Evolutionary conservation across 202 grass and related monocot genomes (phyloP), one percentile per base, ranked within the genome.

Genomic region (Alloteropsis angusta): DNA sequence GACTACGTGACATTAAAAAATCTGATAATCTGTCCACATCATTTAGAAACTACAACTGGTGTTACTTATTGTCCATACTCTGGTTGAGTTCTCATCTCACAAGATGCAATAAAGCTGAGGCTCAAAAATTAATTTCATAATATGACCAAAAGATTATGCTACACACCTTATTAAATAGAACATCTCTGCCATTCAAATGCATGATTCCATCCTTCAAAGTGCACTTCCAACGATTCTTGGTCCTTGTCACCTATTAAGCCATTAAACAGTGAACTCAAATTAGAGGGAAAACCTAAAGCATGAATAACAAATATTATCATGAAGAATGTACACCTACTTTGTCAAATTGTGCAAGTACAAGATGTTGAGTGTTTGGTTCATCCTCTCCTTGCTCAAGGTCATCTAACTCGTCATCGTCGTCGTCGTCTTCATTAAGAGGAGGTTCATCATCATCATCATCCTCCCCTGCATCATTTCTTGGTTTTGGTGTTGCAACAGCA

Each of bases 161-260:
- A 67, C 76, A 15, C 1, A 99, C 96, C 92, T 99, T 99, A 81
- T 95, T 99, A 75, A 99, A 99, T 83, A 99, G 86, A 78, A 99
- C 80, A 89, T 99, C 96, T 79, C 84, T 89, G 47, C 81, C 85
- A 73, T 93, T 91, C 79, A 99, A 93, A 95, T 96, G 96, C 96
- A 99, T 99, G 83, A 99, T 99, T 49, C 92, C 96, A 87, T 95
- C 96, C 86, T 96, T 99, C 79, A 99, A 88, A 65, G 90, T 89
- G 76, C 96, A 99, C 70, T 99, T 99, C 96, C 96, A 99, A 80
- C 86, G 91, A 78, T 92, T 99, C 81, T 99, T 99, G 68, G 96
- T 99, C 68, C 96, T 83, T 44, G 96, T 88, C 59, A 99, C 96
- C 96, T 99, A 76, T 63, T 57, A 86, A 72, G 65, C 17, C 73